A percentile compares a stretch with the other conserved stretches of the same genome.
phyloP scores from a whole-genome alignment of 768 basidiomycete genomes.

The Mycena haematopus region DNA sequence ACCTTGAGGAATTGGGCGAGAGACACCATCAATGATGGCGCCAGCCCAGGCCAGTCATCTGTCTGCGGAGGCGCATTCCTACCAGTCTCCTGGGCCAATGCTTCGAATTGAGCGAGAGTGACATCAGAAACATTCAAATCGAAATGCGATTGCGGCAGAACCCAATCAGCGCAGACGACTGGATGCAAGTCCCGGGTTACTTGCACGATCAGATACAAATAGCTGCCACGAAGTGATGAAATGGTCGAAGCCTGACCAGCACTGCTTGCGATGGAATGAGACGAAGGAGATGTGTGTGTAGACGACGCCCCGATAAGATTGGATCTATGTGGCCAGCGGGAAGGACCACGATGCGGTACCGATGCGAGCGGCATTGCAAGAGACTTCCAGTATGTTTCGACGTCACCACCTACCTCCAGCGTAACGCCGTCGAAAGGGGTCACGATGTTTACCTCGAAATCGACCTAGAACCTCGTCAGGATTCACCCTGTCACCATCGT shows the following conservation, averaged over 20 bases:
- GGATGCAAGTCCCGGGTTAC: slow-evolving; percentile 93
- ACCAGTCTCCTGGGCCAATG: slow-evolving; percentile 61
- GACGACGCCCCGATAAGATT: slow-evolving; percentile 52
- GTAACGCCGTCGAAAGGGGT: slow-evolving; percentile 92
- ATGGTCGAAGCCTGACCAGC: slow-evolving; percentile 73
- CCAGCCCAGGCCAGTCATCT: slow-evolving; percentile 52
- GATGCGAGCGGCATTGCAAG: slow-evolving; percentile 58
- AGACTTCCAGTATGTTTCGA: slow-evolving; percentile 99
- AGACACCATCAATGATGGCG: slow-evolving; percentile 68
- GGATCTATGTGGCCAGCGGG: slow-evolving; percentile 48
- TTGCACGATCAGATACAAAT: slow-evolving; percentile 86
- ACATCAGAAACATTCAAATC: slow-evolving; percentile 87
- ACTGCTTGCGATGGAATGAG: slow-evolving; percentile 54
- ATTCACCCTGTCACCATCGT: neutral
- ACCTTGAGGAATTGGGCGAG: slow-evolving; percentile 81
- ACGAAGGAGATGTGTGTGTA: slow-evolving; percentile 75
- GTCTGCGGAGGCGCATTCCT: slow-evolving; percentile 46
- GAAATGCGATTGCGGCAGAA: slow-evolving; percentile 72
- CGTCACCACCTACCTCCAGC: slow-evolving; percentile 90
- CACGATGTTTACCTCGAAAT: slow-evolving; percentile 86
- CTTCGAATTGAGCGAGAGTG: slow-evolving; percentile 79
- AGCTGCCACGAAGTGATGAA: slow-evolving; percentile 89
- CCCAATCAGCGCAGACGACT: slow-evolving; percentile 80
- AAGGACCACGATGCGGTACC: slow-evolving; percentile 43
- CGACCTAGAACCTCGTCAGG: slow-evolving; percentile 57